Evolutionary conservation across 306 rosid species (phyloP).

Genomic region (Amphicarpaea edgeworthii): DNA sequence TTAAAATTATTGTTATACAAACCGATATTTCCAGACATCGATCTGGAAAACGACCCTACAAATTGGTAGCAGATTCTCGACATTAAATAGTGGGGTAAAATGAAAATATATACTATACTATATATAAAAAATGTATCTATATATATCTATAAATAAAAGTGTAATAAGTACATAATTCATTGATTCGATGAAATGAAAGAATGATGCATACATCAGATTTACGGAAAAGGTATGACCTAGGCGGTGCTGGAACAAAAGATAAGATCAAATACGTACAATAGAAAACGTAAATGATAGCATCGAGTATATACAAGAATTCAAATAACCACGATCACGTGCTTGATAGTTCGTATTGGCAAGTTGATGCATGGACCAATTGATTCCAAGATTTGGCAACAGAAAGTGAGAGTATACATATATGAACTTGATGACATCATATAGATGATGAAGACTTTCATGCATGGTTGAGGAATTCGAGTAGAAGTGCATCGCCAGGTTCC

Average conservation of each 20-base stretch:
- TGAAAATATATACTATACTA: too few species aligned
- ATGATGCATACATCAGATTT: neutral
- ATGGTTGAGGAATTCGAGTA: too few species aligned
- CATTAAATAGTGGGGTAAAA: conserved; percentile 23
- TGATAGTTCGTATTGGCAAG: neutral
- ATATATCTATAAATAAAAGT: too few species aligned
- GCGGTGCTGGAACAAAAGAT: neutral
- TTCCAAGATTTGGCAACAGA: neutral
- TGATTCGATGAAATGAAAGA: neutral
- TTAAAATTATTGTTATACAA: conserved; percentile 15
- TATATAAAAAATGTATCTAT: neutral
- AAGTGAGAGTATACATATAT: neutral
- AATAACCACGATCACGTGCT: neutral
- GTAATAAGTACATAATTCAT: neutral
- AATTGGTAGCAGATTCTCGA: conserved; percentile 47
- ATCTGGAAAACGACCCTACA: conserved; percentile 35
- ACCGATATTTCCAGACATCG: conserved; percentile 1
- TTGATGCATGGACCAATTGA: neutral
- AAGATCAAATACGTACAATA: neutral
- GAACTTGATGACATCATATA: neutral
- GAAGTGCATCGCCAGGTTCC: too few species aligned
- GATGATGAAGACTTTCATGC: neutral
- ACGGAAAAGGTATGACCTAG: neutral
- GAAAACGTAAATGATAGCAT: neutral
- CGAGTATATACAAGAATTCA: neutral